Base-by-base conservation (phyloP, 768 basidiomycete genomes). In the Termitomyces sp. region DNA sequence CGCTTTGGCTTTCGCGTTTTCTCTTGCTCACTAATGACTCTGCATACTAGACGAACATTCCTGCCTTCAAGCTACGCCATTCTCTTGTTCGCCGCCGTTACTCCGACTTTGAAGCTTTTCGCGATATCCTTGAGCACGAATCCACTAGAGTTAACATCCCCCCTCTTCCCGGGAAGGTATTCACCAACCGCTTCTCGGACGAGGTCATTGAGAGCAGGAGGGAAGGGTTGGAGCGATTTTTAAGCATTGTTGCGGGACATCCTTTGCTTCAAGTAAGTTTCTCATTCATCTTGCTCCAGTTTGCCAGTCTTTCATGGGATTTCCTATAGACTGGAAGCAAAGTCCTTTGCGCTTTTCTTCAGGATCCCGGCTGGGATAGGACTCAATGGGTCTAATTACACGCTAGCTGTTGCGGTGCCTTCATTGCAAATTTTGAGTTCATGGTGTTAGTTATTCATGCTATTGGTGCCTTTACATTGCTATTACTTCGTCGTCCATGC, bases 101-200 rank as follows among this genome's bases (percentile, higher is more conserved):
- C 71, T 93, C 89, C 44, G 93, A 95, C 71, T 95, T 95, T 68
- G 93, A 95, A 69, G 95, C 96, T 1, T 99, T 99, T 81, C 87
- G 95, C 52, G 96, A 99, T 71, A 93, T 97, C 70, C 86, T 99
- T 53, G 97, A 99, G 74, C 88, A 94, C 66, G 97, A 99, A 74
- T 91, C 89, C 4, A 97, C 96, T 12, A 82, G 97, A 45, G 97
- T 99, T 66, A 99, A 98, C 74, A 98, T 99, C 68, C 96, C 97
- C 1, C 86, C 93, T 18, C 85, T 99, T 36, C 96, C 97, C 1
- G 97, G 97, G 56, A 99, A 98, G 73, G 93, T 98, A 42, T 99
- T 99, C 76, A 97, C 95, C 34, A 98, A 97, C 69, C 81, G 97
- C 41, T 99, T 98, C 76, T 95, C 94, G 16, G 96, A 98, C 66